Evolutionary conservation across 2,329 filamentous ascomycete genomes (phyloP).

Genomic region (Cryphonectria carpinicola): DNA sequence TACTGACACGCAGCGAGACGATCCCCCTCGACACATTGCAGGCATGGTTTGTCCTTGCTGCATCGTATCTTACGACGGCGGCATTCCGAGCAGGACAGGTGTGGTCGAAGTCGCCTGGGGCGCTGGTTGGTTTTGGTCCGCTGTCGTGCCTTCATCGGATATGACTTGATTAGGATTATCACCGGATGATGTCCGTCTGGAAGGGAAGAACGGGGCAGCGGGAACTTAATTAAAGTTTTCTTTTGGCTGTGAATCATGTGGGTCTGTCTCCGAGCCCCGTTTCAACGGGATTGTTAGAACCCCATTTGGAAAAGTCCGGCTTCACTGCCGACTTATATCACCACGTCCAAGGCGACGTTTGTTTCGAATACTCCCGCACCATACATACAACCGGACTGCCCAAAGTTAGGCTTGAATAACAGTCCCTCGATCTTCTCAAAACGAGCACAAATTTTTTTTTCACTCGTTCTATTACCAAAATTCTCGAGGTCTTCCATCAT

Average conservation of each 20-base stretch:
- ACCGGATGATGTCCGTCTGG: neutral
- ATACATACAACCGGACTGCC: neutral
- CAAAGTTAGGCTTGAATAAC: no score
- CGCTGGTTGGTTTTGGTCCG: conserved; percentile 2
- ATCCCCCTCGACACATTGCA: conserved; percentile 42
- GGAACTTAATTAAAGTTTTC: conserved; percentile 1
- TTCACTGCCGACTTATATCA: neutral
- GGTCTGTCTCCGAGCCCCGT: neutral
- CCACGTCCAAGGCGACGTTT: neutral
- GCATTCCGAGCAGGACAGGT: conserved; percentile 43
- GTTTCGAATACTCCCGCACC: neutral
- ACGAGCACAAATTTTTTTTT: neutral
- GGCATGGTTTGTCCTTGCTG: conserved; percentile 45
- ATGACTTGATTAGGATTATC: conserved; percentile 14
- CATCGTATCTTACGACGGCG: conserved; percentile 50
- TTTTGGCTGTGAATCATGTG: conserved; percentile 1
- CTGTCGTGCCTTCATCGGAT: conserved; percentile 25
- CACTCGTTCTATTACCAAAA: neutral
- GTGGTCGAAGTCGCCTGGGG: conserved; percentile 19
- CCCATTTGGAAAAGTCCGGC: conserved; percentile 4
- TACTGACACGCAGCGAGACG: conserved; percentile 10
- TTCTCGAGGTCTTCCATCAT: neutral
- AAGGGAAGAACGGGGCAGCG: neutral
- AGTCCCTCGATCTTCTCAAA: neutral
- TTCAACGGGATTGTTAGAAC: neutral